A percentile compares a stretch with the other conserved stretches of the same genome.
Conservation (phyloP, 2,329 filamentous ascomycete species). For the Arthrobotrys pseudoclavata region DNA sequence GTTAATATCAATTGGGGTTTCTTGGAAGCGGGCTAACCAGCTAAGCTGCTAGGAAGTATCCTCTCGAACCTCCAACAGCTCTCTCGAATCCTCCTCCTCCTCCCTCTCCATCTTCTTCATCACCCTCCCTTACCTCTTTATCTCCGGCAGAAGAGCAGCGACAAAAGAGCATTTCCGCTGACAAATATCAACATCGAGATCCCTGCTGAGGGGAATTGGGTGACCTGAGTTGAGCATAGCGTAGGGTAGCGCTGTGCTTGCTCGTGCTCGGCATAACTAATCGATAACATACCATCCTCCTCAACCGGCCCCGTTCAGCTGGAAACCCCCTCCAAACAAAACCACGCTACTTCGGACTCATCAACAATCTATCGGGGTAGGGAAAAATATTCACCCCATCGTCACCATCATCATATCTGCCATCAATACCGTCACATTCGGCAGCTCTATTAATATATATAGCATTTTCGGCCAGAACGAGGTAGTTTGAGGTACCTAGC, state of each 20-base stretch:
- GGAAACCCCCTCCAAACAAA: neutral
- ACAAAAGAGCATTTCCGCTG: neutral
- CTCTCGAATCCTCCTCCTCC: neutral
- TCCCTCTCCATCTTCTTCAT: neutral
- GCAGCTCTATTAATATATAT: neutral
- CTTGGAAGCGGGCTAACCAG: no score
- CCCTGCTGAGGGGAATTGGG: neutral
- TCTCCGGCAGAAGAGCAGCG: neutral
- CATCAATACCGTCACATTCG: neutral
- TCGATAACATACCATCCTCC: slow-evolving; percentile 4
- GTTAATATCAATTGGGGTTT: no score
- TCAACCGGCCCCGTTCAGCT: neutral
- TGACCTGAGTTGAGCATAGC: neutral
- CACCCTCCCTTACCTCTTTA: neutral
- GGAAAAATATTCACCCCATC: neutral
- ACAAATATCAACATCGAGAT: neutral
- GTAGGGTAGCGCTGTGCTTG: neutral
- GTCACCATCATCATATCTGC: neutral
- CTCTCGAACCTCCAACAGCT: no score
- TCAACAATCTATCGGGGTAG: neutral
- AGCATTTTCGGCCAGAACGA: neutral
- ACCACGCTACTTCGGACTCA: neutral
- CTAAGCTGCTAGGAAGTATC: no score
- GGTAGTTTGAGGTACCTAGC: slow-evolving; percentile 5
- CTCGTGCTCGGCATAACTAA: neutral